phyloP scores from a whole-genome alignment of 2,329 filamentous ascomycete species.

The Colletotrichum salicis region DNA sequence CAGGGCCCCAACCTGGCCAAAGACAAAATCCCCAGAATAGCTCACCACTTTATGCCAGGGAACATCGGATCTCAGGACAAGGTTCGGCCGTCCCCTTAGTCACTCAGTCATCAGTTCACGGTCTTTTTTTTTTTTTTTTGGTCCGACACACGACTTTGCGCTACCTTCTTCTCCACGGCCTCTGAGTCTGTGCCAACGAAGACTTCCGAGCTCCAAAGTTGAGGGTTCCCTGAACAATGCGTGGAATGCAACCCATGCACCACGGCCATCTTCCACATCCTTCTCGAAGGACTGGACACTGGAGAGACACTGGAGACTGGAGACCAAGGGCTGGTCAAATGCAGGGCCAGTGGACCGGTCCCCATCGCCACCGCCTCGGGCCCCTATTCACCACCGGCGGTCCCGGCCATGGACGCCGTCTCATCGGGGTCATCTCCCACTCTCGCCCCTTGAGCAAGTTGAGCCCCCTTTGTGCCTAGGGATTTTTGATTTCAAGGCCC shows the following conservation, averaged over 20 bases:
- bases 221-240: slow-evolving; percentile 1
- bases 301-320: neutral
- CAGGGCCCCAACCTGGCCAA: slow-evolving; percentile 14
- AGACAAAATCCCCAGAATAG: slow-evolving; percentile 16
- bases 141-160: neutral
- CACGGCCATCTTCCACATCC: slow-evolving; percentile 9
- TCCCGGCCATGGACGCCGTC: slow-evolving; percentile 25
- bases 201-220: slow-evolving; percentile 1
- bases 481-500: slow-evolving; percentile 26
- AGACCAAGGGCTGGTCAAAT: neutral
- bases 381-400: slow-evolving; percentile 29
- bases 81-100: neutral
- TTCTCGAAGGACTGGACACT: slow-evolving; percentile 29
- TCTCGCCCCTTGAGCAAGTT: slow-evolving; percentile 17
- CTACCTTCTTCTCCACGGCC: neutral
- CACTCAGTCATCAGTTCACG: neutral
- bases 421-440: slow-evolving; percentile 26
- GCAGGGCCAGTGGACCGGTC: slow-evolving; percentile 8
- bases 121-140: neutral
- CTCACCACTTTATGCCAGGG: slow-evolving; percentile 13
- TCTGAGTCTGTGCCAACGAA: slow-evolving; percentile 10
- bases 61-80: slow-evolving; percentile 2
- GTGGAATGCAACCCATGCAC: slow-evolving; percentile 15
- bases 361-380: slow-evolving; percentile 29
- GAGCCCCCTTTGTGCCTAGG: slow-evolving; percentile 17